These are phyloP conservation scores for Carex parvula DNA, from an alignment of 176 grass and related monocot genomes.

Conservation along the genomic window DNA sequence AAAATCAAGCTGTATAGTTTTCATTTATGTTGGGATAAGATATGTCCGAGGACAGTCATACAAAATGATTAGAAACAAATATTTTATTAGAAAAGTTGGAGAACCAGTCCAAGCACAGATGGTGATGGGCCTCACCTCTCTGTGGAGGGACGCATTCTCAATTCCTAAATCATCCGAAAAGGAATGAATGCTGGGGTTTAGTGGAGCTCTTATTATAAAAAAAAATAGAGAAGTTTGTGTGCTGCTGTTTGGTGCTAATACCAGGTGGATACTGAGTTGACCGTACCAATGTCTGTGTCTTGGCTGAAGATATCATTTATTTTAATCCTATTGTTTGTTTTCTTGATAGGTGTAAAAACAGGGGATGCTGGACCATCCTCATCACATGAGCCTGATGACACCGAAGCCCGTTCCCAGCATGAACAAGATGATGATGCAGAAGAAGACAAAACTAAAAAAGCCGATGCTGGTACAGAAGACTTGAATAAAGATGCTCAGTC, in stretches of 20 bases:
- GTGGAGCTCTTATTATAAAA: too few species aligned
- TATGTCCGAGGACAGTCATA: not conserved
- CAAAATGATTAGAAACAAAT: not conserved
- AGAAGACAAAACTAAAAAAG: slow-evolving; percentile 2
- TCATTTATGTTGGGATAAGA: not conserved
- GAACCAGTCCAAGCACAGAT: too few species aligned
- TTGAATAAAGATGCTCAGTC: slow-evolving; percentile 29
- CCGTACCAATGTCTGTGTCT: not conserved
- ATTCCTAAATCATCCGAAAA: too few species aligned
- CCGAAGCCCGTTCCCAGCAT: slow-evolving; percentile 8
- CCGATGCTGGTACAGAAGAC: not conserved
- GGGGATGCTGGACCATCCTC: slow-evolving; percentile 28
- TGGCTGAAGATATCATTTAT: not conserved
- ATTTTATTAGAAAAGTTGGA: not conserved
- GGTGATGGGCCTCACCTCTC: too few species aligned
- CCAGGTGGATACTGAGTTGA: not conserved
- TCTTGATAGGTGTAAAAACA: slow-evolving; percentile 12
- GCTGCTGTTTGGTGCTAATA: not conserved
- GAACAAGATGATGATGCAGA: slow-evolving; percentile 6
- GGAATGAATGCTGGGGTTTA: too few species aligned
- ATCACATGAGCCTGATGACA: slow-evolving; percentile 19
- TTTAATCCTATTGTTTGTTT: not conserved
- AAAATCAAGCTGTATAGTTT: not conserved
- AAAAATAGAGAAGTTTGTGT: too few species aligned
- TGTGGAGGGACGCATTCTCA: too few species aligned